These are phyloP conservation scores for Earliella scabrosa DNA, from an alignment of 1,284 basidiomycete genomes.

Conservation along the genomic window DNA sequence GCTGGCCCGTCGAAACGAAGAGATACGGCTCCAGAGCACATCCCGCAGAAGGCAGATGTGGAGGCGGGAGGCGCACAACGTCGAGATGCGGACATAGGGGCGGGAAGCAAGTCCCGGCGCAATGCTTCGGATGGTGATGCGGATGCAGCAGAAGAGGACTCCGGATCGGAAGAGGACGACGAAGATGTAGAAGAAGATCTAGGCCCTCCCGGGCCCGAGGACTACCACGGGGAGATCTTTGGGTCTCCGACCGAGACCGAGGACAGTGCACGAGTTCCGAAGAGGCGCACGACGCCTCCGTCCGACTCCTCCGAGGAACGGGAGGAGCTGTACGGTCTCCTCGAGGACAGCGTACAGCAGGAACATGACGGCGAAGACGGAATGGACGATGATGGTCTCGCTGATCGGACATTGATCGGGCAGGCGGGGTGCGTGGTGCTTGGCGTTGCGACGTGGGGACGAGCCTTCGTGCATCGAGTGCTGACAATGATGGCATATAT, in stretches of 20 bases:
- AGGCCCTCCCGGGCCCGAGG: slow-evolving; percentile 12
- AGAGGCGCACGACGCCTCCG: neutral
- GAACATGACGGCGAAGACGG: neutral
- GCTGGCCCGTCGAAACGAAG: neutral
- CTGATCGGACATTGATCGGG: neutral
- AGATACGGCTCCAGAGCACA: neutral
- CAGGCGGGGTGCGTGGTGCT: neutral
- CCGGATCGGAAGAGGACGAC: neutral
- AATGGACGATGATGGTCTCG: neutral
- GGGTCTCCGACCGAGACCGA: neutral
- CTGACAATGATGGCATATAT: too few species aligned
- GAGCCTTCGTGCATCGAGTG: too few species aligned
- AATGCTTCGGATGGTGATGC: too few species aligned
- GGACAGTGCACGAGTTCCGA: neutral
- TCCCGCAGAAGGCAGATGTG: neutral
- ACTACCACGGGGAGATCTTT: slow-evolving; percentile 20
- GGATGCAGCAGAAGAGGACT: neutral
- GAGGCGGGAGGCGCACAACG: neutral
- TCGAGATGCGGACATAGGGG: neutral
- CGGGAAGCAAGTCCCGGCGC: too few species aligned
- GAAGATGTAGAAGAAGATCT: slow-evolving; percentile 1
- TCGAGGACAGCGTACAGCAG: neutral
- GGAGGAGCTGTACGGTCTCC: neutral
- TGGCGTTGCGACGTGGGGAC: neutral
- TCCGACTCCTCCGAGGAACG: neutral